These are phyloP conservation scores for Colletotrichum sp. DNA, from an alignment of 2,329 filamentous ascomycete genomes.

Conservation along the genomic window DNA sequence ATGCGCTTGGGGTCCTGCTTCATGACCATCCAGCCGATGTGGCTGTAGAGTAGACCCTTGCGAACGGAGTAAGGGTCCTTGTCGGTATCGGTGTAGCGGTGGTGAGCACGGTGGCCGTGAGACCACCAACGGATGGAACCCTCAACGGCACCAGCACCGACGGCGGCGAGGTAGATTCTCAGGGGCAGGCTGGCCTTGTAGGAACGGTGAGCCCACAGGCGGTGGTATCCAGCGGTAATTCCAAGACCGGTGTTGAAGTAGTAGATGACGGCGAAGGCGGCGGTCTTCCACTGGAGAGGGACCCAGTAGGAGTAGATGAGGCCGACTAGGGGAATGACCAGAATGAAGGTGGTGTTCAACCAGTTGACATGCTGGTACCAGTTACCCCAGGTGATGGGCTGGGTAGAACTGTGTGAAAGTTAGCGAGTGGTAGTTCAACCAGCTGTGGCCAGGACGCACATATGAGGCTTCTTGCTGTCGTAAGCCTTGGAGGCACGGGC, in stretches of 20 bases:
- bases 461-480: conserved; percentile 77
- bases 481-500: conserved; percentile 48
- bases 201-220: conserved; percentile 85
- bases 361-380: conserved; percentile 95
- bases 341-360: conserved; percentile 84
- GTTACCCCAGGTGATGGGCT: conserved; percentile 79
- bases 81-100: conserved; percentile 90
- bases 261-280: conserved; percentile 75
- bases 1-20: conserved; percentile 92
- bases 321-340: conserved; percentile 77
- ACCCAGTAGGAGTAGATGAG: conserved; percentile 80
- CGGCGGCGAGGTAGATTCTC: conserved; percentile 81
- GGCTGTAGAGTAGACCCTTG: conserved; percentile 81
- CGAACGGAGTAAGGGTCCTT: conserved; percentile 92
- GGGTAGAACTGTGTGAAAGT: conserved; percentile 58
- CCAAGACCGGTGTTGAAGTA: conserved; percentile 86
- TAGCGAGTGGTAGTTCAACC: not conserved
- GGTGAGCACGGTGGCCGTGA: conserved; percentile 84
- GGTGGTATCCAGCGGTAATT: conserved; percentile 73
- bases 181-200: conserved; percentile 80
- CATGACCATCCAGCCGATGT: conserved; percentile 91
- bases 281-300: conserved; percentile 74
- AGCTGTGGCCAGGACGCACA: conserved; percentile 36
- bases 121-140: conserved; percentile 92
- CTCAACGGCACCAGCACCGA: conserved; percentile 83